Percentiles rank a stretch among this genome's conserved stretches.
Conservation (phyloP, 495 filamentous ascomycete species). For the Neurospora sp. region DNA sequence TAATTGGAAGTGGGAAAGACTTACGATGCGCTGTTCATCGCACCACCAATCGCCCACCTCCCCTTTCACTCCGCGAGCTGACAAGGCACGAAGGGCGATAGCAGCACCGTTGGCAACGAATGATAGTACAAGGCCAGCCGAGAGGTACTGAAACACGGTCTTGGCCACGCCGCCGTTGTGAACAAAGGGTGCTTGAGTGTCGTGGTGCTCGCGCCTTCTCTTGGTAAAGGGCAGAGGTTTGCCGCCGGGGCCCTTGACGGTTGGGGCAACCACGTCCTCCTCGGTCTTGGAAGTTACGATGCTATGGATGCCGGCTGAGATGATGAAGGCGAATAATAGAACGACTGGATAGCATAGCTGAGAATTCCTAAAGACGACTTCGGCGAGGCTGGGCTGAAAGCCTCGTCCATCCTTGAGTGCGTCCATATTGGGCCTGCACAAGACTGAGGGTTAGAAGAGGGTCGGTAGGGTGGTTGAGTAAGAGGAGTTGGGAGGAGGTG, state of each 20-base stretch:
- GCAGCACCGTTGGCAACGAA: constrained; percentile 65
- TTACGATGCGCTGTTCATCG: constrained; percentile 72
- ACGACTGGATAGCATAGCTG: constrained; percentile 35
- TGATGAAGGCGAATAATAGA: constrained; percentile 33
- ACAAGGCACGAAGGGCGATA: constrained; percentile 67
- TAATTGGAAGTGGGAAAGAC: constrained; percentile 19
- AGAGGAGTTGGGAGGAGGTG: background rate
- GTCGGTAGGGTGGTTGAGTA: background rate
- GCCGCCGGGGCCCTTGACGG: constrained; percentile 58
- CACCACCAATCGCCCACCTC: constrained; percentile 62
- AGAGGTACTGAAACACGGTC: constrained; percentile 64
- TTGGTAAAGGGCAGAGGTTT: constrained; percentile 62
- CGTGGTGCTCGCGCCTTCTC: constrained; percentile 29
- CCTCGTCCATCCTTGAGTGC: constrained; percentile 3
- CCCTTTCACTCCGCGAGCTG: constrained; percentile 35
- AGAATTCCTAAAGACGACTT: constrained; percentile 24
- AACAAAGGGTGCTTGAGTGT: constrained; percentile 22
- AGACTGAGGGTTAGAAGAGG: background rate
- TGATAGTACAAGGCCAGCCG: constrained; percentile 54
- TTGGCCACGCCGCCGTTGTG: constrained; percentile 48
- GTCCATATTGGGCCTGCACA: constrained; percentile 21
- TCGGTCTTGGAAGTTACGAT: constrained; percentile 34
- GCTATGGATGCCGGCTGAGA: constrained; percentile 32
- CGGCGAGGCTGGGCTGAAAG: constrained; percentile 18
- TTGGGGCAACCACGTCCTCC: constrained; percentile 28